Percentiles rank a stretch among this genome's conserved stretches.
Conservation (phyloP, 192 early-diverging fungal species). For the Coemansia sp. region DNA sequence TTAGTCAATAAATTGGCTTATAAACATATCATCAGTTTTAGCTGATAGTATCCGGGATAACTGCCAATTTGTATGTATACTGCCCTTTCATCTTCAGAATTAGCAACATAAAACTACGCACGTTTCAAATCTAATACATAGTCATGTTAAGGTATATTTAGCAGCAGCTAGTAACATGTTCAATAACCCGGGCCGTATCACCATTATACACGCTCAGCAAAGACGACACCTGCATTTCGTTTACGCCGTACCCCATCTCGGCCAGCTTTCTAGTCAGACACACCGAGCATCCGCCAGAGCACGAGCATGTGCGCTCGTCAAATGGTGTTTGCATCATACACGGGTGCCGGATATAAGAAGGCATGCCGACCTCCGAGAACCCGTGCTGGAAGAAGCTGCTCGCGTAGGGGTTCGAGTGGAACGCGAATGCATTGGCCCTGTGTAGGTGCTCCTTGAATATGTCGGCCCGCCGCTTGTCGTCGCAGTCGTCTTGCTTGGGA, state of each 20-base stretch:
- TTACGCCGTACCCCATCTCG: conserved; percentile 6
- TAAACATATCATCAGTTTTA: too few species aligned
- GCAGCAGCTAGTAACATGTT: conserved; percentile 9
- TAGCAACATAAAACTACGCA: too few species aligned
- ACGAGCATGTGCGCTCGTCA: conserved; percentile 15
- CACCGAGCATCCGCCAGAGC: conserved; percentile 16
- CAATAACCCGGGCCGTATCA: conserved; percentile 9
- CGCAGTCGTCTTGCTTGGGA: neutral
- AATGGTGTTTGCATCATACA: conserved; percentile 49
- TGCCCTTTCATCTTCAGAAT: too few species aligned
- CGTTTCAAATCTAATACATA: too few species aligned
- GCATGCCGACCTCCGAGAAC: conserved; percentile 47
- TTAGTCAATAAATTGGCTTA: too few species aligned
- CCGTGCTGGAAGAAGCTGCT: conserved; percentile 49
- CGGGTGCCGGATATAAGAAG: conserved; percentile 31
- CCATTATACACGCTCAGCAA: conserved; percentile 12
- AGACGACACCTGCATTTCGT: conserved; percentile 10
- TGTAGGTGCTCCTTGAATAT: conserved; percentile 36
- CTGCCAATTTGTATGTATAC: too few species aligned
- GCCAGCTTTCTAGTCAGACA: conserved; percentile 6
- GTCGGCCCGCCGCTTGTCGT: conserved; percentile 10
- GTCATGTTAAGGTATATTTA: neutral
- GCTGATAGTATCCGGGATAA: too few species aligned
- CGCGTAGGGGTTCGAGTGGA: conserved; percentile 42
- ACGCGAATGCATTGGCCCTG: conserved; percentile 35